These are phyloP conservation scores for Chaetomium cochliodes DNA, from an alignment of 495 filamentous ascomycete species.

Conservation along the genomic window DNA sequence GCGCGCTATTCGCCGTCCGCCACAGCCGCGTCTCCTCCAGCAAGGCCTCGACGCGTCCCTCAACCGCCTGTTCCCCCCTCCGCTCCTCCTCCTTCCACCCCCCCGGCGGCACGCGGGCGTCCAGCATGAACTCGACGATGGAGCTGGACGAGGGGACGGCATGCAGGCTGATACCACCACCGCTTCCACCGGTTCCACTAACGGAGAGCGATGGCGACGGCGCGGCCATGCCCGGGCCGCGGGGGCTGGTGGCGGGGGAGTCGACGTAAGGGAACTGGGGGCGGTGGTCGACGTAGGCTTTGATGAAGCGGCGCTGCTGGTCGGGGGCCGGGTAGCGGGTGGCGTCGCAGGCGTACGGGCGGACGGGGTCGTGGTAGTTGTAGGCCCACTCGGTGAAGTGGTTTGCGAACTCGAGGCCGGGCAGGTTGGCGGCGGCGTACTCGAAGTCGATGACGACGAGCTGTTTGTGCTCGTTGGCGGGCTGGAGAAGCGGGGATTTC, in stretches of 20 bases:
- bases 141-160: conserved; percentile 39
- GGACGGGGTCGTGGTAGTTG: conserved; percentile 77
- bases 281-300: conserved; percentile 79
- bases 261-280: conserved; percentile 48
- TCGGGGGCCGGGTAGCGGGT: conserved; percentile 70
- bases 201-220: not conserved
- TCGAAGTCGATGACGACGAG: conserved; percentile 98
- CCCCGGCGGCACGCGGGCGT: conserved; percentile 58
- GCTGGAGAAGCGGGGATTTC: conserved; percentile 79
- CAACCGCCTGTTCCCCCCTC: conserved; percentile 56
- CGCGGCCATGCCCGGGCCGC: conserved; percentile 5
- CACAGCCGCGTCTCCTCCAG: conserved; percentile 77
- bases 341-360: conserved; percentile 66
- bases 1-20: conserved; percentile 80
- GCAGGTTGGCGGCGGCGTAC: conserved; percentile 87
- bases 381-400: conserved; percentile 99
- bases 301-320: conserved; percentile 81
- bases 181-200: no score
- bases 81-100: conserved; percentile 60
- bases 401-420: conserved; percentile 92
- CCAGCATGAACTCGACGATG: conserved; percentile 66
- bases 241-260: not conserved
- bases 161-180: conserved; percentile 13
- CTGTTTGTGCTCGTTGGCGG: conserved; percentile 89
- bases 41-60: conserved; percentile 64